Evolutionary conservation across 352 stramenopile genomes (phyloP), one percentile per base, ranked within the genome.

Genomic region (Blastocystis sp.): DNA sequence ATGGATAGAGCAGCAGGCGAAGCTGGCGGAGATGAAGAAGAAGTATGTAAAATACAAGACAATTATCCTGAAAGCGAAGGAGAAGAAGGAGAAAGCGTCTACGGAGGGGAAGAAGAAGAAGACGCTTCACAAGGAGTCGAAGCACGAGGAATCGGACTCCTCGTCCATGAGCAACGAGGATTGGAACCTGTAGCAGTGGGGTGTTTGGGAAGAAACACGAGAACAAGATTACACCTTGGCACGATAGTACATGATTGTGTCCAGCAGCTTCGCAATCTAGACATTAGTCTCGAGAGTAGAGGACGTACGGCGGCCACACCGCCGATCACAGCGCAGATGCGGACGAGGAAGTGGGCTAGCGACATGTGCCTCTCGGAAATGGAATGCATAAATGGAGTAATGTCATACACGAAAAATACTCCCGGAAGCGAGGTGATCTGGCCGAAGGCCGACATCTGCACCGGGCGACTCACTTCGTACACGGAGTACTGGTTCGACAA

Each of bases 351-450:
- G 88, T 96, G 93, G 23, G 91, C 92, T 34, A 95, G 90, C 0
- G 92, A 90, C 17, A 93, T 91, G 28, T 52, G 76, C 48, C 91
- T 91, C 66, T 90, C 90, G 19, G 89, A 90, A 60, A 95, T 91
- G 88, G 95, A 91, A 23, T 96, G 91, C 43, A 92, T 91, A 90
- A 97, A 97, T 0, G 94, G 93, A 77, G 94, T 94, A 41, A 97
- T 92, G 89, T 97, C 93, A 88, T 97, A 97, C 45, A 97, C 91
- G 81, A 96, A 96, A 90, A 96, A 96, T 11, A 96, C 90, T 10
- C 94, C 94, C 34, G 93, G 93, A 34, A 96, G 89, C 53, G 87
- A 62, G 3, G 88, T 89, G 1, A 89, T 90, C 62, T 89, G 88
- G 2, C 88, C 65, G 38, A 89, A 70, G 5, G 77, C 82, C 19